Evolutionary conservation across 108 stramenopile genomes (phyloP).

Genomic region (Cyclotella cryptica): DNA sequence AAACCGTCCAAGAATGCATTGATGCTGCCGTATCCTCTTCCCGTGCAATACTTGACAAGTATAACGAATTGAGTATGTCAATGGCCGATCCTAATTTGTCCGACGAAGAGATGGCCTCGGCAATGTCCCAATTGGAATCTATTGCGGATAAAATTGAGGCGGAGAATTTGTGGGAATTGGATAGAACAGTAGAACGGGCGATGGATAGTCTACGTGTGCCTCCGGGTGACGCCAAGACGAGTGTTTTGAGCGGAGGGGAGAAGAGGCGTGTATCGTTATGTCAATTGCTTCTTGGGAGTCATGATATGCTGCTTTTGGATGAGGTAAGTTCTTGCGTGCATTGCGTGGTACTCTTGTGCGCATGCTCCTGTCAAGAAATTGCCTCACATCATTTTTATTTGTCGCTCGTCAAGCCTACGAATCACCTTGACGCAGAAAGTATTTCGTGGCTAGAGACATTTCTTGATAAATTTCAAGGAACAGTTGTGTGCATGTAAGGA

Average conservation of each 20-base stretch:
- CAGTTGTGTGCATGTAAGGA: constrained; percentile 84
- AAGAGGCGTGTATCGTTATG: constrained; percentile 94
- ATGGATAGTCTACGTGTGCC: constrained; percentile 83
- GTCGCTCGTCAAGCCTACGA: constrained; percentile 63
- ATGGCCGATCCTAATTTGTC: constrained; percentile 84
- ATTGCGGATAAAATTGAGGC: constrained; percentile 88
- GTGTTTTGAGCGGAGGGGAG: constrained; percentile 94
- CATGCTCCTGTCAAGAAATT: too few relatives aligned
- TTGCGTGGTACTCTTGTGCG: background rate
- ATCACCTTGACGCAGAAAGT: constrained; percentile 80
- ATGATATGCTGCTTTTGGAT: constrained; percentile 93
- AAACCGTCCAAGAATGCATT: constrained; percentile 88
- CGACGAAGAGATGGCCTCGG: constrained; percentile 70
- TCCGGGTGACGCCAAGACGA: constrained; percentile 77
- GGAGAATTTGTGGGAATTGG: constrained; percentile 87
- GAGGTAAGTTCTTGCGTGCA: constrained; percentile 52
- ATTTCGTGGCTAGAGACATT: constrained; percentile 92
- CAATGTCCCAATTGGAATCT: constrained; percentile 69
- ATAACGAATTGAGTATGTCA: constrained; percentile 78
- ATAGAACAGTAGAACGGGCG: constrained; percentile 81
- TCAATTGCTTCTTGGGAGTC: constrained; percentile 81
- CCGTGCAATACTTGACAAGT: constrained; percentile 75
- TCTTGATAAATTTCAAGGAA: constrained; percentile 91
- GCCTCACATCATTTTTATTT: too few relatives aligned
- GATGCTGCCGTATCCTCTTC: constrained; percentile 80